Evolutionary conservation across 805 yeast genomes (phyloP), one percentile per base, ranked within the genome.

Genomic region (Metschnikowia cubensis): DNA sequence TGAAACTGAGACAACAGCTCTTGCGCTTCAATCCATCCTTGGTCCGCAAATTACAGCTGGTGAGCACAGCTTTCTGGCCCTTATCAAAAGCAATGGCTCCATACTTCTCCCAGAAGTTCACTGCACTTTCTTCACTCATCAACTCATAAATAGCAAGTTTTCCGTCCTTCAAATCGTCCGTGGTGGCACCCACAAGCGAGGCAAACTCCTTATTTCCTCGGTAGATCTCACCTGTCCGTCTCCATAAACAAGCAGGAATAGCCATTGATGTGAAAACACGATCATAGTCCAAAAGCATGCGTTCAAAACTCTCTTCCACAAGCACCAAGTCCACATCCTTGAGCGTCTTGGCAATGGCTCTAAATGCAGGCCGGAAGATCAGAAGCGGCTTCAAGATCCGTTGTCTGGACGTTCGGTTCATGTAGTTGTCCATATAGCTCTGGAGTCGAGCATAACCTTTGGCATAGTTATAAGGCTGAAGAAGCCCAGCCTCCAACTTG

Each of bases 181-280:
- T 89, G 29, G 83, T 80, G 21, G 89, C 96, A 18, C 90, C 96
- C 1, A 92, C 97, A 49, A 92, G 68, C 1, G 91, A 86, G 0
- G 97, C 98, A 79, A 92, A 92, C 65, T 92, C 98, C 64, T 91
- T 90, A 67, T 92, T 92, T 0, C 97, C 98, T 53, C 97, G 70
- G 60, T 89, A 92, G 3, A 92, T 92, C 58, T 92, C 98, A 2
- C 98, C 98, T 0, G 98, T 91, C 59, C 98, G 83, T 64, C 98
- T 74, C 97, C 98, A 92, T 29, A 92, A 74, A 69, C 98, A 92
- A 1, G 97, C 97, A 1, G 98, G 98, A 53, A 92, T 89, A 6
- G 97, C 96, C 96, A 92, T 90, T 3, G 96, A 86, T 0, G 97
- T 90, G 70, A 92, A 92, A 3, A 92, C 97, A 34, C 98, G 76